Conservation (phyloP, 1,284 basidiomycete genomes). For the Caloboletus inedulis region DNA sequence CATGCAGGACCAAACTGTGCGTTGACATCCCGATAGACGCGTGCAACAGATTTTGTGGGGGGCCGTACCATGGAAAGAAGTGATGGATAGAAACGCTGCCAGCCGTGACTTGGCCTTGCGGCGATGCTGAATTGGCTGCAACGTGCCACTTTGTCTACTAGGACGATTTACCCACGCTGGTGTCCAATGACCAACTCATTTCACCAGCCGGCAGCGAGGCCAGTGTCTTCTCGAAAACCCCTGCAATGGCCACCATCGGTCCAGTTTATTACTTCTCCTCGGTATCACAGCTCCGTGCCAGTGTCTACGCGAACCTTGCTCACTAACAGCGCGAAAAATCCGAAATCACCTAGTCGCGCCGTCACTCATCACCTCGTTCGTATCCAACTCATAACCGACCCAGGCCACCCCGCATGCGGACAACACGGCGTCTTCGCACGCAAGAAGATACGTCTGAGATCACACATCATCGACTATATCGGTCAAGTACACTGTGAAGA, state of each 20-base stretch:
- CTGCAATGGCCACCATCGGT: slow-evolving; percentile 52
- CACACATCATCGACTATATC: slow-evolving; percentile 77
- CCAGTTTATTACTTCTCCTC: slow-evolving; percentile 41
- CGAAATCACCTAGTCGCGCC: slow-evolving; percentile 24
- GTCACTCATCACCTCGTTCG: slow-evolving; percentile 23
- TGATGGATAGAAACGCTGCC: slow-evolving; percentile 8
- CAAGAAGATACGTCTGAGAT: slow-evolving; percentile 62
- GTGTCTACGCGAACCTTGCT: slow-evolving; percentile 36
- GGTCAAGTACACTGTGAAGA: slow-evolving; percentile 82
- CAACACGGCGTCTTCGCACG: slow-evolving; percentile 81
- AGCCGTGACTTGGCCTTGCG: slow-evolving; percentile 11
- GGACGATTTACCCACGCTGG: slow-evolving; percentile 32
- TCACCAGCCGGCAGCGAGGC: not conserved
- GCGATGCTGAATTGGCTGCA: slow-evolving; percentile 12
- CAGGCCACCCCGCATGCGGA: slow-evolving; percentile 73
- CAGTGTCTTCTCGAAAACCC: slow-evolving; percentile 31
- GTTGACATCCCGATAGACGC: slow-evolving; percentile 76
- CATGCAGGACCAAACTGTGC: slow-evolving; percentile 68
- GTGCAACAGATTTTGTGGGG: slow-evolving; percentile 66
- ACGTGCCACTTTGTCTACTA: slow-evolving; percentile 8
- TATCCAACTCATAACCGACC: slow-evolving; percentile 46
- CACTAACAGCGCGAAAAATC: slow-evolving; percentile 20
- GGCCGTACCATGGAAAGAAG: slow-evolving; percentile 57
- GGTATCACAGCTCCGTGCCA: slow-evolving; percentile 55
- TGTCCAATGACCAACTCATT: not conserved